Conservation (phyloP, 164 flowering plant species). For the Litsea cubeba region DNA sequence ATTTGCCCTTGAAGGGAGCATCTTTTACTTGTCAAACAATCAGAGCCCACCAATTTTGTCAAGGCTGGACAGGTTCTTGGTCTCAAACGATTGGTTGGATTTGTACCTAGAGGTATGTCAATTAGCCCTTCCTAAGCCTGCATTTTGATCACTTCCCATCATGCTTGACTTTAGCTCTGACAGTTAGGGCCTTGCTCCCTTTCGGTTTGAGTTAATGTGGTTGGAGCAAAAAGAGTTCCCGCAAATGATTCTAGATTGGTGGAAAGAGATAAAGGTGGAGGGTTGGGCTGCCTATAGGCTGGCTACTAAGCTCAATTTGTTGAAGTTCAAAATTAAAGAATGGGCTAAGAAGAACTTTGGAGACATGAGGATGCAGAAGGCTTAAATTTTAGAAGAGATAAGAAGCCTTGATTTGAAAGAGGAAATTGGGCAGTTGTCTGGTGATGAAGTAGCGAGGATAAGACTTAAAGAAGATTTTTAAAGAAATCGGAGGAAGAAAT, state of each 20-base stretch:
- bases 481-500: not conserved
- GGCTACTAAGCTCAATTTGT: not conserved
- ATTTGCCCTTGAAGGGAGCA: not conserved
- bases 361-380: not conserved
- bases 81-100: not conserved
- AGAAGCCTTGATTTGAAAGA: not conserved
- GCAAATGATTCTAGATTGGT: not conserved
- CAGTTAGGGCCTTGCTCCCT: not conserved
- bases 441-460: not conserved
- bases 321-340: not conserved
- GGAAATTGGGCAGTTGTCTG: not conserved
- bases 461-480: not conserved
- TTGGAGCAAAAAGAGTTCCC: not conserved
- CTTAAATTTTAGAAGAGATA: not conserved
- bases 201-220: not conserved
- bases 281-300: not conserved
- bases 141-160: not conserved
- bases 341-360: not conserved
- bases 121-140: not conserved
- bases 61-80: not conserved
- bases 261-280: not conserved
- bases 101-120: not conserved
- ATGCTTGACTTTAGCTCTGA: not conserved
- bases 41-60: not conserved
- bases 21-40: not conserved